Base-by-base conservation (phyloP, 1,139 yeast species). In the Hyphopichia khmerensis region DNA sequence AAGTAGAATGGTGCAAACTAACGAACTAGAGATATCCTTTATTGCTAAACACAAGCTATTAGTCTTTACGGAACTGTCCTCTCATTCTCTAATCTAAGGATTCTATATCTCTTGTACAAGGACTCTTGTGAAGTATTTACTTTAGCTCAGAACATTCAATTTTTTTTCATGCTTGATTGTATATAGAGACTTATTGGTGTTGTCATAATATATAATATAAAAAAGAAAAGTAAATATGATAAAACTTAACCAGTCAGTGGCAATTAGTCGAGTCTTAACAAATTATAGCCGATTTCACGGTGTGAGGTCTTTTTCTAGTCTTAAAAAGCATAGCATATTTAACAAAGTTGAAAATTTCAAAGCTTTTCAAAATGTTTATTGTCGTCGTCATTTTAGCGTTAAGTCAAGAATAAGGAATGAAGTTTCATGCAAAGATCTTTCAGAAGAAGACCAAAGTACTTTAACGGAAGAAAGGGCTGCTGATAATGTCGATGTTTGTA, bases 401-500 rank as follows among this genome's bases (percentile, higher is more conserved):
- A 33, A 33, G 18, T 33, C 36, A 33, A 33, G 36, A 33, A 33
- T 33, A 33, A 19, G 36, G 36, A 39, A 34, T 29, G 52, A 50
- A 35, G 36, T 40, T 3, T 45, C 43, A 6, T 42, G 24, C 8
- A 17, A 34, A 4, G 33, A 41, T 14, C 43, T 52, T n/a, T 37
- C 64, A 3, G 72, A 66, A 29, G 87, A 79, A 24, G 71, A 73
- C 40, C 65, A 65, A 45, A 78, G 63, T 29, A 48, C 67, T 3
- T 64, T 82, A 35, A 65, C 65, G 2, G 82, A 77, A 48, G 90
- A 85, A 48, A 72, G 98, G 45, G 95, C 87, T 9, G 78, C 75
- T 7, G 98, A 93, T 55, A 77, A 79, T 31, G 96, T 89, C 14
- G 99, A 93, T 61, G 95, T 93, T 16, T 87, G 96, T 56, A 89